phyloP scores from a whole-genome alignment of 2,329 filamentous ascomycete genomes.

The Penicillium sp. region DNA sequence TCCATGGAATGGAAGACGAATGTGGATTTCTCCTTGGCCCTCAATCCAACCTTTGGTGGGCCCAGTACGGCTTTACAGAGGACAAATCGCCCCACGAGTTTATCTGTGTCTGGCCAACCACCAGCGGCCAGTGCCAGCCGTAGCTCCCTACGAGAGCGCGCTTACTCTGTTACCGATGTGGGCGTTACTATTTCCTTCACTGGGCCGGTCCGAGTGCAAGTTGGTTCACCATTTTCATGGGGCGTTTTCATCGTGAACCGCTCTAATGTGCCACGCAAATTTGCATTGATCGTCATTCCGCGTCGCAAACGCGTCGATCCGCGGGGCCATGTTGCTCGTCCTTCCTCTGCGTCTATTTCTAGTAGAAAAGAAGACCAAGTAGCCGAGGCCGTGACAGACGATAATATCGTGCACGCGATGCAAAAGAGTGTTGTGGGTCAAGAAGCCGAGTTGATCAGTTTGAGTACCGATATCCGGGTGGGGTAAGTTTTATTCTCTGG shows the following conservation, averaged over 20 bases:
- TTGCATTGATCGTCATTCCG: conserved; percentile 56
- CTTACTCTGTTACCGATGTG: conserved; percentile 41
- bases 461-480: conserved; percentile 59
- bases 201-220: conserved; percentile 49
- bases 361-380: conserved; percentile 39
- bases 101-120: conserved; percentile 35
- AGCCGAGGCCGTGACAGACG: conserved; percentile 56
- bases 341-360: conserved; percentile 47
- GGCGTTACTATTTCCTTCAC: conserved; percentile 59
- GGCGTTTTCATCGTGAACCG: conserved; percentile 61
- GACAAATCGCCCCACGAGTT: conserved; percentile 45
- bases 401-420: conserved; percentile 57
- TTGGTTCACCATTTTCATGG: conserved; percentile 57
- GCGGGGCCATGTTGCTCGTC: conserved; percentile 44
- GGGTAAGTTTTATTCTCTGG: conserved; percentile 47
- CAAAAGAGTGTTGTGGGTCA: conserved; percentile 52
- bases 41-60: conserved; percentile 49
- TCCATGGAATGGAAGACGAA: conserved; percentile 51
- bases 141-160: conserved; percentile 37
- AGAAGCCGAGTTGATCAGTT: conserved; percentile 54
- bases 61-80: conserved; percentile 48
- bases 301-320: conserved; percentile 45
- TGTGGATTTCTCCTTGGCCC: conserved; percentile 49
- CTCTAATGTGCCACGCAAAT: conserved; percentile 53
- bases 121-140: conserved; percentile 26